These are phyloP conservation scores for Ceratobasidium papillatum DNA, from an alignment of 1,284 basidiomycete species.

Conservation along the genomic window DNA sequence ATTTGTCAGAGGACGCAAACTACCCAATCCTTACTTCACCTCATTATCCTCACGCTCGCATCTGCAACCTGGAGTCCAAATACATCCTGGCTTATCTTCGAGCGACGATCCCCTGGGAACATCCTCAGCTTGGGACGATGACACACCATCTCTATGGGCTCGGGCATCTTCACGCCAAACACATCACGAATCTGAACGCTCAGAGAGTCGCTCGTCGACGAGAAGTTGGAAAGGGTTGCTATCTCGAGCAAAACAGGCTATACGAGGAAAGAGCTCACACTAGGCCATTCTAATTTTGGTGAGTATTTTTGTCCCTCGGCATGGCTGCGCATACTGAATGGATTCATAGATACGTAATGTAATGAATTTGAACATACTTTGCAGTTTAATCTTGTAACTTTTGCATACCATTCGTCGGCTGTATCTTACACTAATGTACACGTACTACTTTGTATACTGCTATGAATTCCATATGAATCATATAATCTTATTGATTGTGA, in stretches of 20 bases:
- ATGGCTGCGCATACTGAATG: neutral
- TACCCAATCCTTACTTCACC: slow-evolving; percentile 36
- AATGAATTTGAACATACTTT: slow-evolving; percentile 3
- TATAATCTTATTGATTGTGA: slow-evolving; percentile 23
- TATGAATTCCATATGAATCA: neutral
- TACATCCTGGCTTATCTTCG: neutral
- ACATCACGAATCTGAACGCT: neutral
- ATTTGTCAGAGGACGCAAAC: slow-evolving; percentile 25
- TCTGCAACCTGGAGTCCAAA: neutral
- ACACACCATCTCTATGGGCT: neutral
- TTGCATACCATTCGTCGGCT: neutral
- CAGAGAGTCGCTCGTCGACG: neutral
- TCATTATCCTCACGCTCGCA: slow-evolving; percentile 2
- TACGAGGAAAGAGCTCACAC: neutral
- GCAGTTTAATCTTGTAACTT: neutral
- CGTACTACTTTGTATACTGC: neutral
- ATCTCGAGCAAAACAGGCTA: slow-evolving; percentile 3
- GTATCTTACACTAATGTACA: slow-evolving; percentile 40
- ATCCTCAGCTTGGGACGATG: slow-evolving; percentile 5
- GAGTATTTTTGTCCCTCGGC: neutral
- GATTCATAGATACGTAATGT: neutral
- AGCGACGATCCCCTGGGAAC: slow-evolving; percentile 1
- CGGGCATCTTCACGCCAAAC: neutral
- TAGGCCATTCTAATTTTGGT: neutral
- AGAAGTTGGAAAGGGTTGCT: slow-evolving; percentile 18